Conservation (phyloP, 805 yeast genomes). For the Maudiozyma pseudohumilis region DNA sequence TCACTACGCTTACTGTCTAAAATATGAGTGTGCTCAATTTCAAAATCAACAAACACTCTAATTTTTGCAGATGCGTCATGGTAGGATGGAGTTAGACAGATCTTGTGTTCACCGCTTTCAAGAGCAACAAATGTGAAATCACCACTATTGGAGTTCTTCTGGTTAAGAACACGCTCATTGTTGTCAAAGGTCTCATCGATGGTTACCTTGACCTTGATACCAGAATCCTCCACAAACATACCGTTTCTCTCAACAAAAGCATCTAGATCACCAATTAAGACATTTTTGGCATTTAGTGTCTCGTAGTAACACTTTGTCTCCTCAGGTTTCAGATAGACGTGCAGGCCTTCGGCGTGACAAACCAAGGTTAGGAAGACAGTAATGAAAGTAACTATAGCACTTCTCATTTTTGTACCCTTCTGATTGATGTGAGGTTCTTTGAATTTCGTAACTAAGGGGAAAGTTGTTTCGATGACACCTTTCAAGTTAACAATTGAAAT, state of each 20-base stretch:
- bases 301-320: conserved; percentile 77
- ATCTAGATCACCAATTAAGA: conserved; percentile 70
- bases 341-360: conserved; percentile 31
- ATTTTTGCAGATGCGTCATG: conserved; percentile 37
- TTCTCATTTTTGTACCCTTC: no score
- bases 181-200: conserved; percentile 66
- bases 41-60: conserved; percentile 66
- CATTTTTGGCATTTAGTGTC: conserved; percentile 65
- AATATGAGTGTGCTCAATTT: conserved; percentile 52
- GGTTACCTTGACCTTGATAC: conserved; percentile 39
- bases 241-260: conserved; percentile 45
- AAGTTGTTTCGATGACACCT: no score
- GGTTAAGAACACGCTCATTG: conserved; percentile 66
- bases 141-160: conserved; percentile 49
- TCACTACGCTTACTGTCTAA: conserved; percentile 54
- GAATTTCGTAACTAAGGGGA: no score
- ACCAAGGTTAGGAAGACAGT: background rate
- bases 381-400: background rate
- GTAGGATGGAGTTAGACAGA: conserved; percentile 57
- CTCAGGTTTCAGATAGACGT: conserved; percentile 70
- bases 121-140: conserved; percentile 74
- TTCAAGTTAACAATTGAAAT: no score
- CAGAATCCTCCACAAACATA: conserved; percentile 43
- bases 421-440: no score
- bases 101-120: conserved; percentile 76